A percentile compares a stretch with the other conserved stretches of the same genome.
Evolutionary conservation across 495 filamentous ascomycete genomes (phyloP).

Genomic region (Acidiella bohemica): DNA sequence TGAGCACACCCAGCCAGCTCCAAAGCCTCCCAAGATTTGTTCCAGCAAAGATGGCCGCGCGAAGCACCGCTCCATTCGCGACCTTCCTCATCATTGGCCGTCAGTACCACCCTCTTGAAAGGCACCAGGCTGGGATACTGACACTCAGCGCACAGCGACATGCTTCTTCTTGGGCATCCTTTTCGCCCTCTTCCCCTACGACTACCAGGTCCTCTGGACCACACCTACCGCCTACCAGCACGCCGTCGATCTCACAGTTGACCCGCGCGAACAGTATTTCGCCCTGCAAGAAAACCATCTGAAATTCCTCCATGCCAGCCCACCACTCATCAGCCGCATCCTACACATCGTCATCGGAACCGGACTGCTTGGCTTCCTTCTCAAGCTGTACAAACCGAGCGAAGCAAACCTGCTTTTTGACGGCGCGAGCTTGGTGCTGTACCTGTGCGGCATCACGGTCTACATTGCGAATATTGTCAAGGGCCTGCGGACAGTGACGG

Average conservation of each 20-base stretch:
- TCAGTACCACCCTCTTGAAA: constrained; percentile 33
- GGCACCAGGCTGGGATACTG: constrained; percentile 4
- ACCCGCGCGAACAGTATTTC: constrained; percentile 39
- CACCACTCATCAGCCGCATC: constrained; percentile 80
- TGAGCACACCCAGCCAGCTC: too few relatives aligned
- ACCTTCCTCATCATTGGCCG: constrained; percentile 94
- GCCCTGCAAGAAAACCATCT: constrained; percentile 77
- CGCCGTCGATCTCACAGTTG: constrained; percentile 23
- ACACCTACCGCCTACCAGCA: constrained; percentile 27
- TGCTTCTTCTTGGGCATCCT: constrained; percentile 97
- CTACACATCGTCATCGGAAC: constrained; percentile 83
- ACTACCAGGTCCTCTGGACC: constrained; percentile 94
- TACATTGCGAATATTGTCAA: constrained; percentile 93
- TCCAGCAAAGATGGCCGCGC: constrained; percentile 12
- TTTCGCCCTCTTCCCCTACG: constrained; percentile 94
- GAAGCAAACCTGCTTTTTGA: constrained; percentile 96
- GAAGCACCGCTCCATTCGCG: constrained; percentile 45
- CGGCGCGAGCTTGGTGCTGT: constrained; percentile 78
- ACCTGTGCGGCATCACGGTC: constrained; percentile 79
- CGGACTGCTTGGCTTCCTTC: constrained; percentile 78
- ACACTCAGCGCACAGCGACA: constrained; percentile 3
- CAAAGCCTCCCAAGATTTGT: too few relatives aligned
- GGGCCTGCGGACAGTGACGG: constrained; percentile 66
- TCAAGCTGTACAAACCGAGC: constrained; percentile 80
- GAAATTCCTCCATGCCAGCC: constrained; percentile 69